phyloP scores from a whole-genome alignment of 2,329 filamentous ascomycete species.

The Trichophyton benhamiae region DNA sequence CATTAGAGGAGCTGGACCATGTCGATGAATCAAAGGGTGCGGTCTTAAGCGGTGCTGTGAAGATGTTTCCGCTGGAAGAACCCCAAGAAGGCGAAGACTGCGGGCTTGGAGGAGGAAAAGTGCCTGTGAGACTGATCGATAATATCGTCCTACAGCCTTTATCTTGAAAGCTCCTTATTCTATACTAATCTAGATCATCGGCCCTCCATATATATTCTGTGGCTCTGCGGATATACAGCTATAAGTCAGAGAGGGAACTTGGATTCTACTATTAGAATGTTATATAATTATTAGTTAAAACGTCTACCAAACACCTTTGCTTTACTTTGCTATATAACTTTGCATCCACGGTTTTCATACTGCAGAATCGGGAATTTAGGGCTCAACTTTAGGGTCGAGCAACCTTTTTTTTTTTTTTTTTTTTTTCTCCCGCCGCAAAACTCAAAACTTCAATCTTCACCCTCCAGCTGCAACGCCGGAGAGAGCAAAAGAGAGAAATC shows the following conservation, averaged over 20 bases:
- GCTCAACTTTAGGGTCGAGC: background rate
- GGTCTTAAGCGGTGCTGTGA: slow-evolving; percentile 79
- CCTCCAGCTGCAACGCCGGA: background rate
- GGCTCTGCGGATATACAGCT: background rate
- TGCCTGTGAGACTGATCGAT: slow-evolving; percentile 78
- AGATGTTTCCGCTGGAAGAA: slow-evolving; percentile 71
- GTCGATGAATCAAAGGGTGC: slow-evolving; percentile 62
- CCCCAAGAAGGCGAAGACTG: slow-evolving; percentile 57
- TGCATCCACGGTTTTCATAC: background rate
- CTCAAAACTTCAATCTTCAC: background rate
- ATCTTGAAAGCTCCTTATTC: background rate
- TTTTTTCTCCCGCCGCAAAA: background rate
- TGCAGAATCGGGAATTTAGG: background rate
- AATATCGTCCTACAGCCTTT: slow-evolving; percentile 60
- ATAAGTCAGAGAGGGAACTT: background rate
- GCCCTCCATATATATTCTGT: background rate
- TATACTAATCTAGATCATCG: background rate
- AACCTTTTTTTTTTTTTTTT: background rate
- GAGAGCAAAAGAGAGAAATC: background rate
- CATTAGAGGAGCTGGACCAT: slow-evolving; percentile 61
- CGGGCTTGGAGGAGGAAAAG: slow-evolving; percentile 58
- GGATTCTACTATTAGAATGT: background rate
- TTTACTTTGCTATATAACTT: too few species aligned
- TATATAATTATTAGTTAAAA: background rate
- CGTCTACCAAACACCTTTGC: background rate